Base-by-base conservation (phyloP, 2,329 filamentous ascomycete genomes). In the Malbranchea zuffiana region DNA sequence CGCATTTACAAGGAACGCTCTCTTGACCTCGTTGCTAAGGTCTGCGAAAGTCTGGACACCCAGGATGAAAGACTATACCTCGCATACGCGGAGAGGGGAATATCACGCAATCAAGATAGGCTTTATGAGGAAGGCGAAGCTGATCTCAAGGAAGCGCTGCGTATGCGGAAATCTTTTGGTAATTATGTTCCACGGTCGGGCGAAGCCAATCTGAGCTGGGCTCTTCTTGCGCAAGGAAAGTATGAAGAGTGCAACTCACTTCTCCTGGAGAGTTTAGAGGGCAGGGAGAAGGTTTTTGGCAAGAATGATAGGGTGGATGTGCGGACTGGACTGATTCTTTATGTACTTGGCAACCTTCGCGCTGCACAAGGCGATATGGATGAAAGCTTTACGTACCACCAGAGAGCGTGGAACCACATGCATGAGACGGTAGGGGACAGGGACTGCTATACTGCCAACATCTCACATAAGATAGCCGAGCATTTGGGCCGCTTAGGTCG, bases 371-470 rank as follows among this genome's bases (percentile, higher is more conserved):
- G 39, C 16, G 24, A 23, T 8, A 23, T 34, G 15, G 37, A 40
- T 13, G 47, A 50, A 27, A 50, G 47, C 38, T 49, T 44, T 16
- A 27, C 38, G 24, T 50, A 45, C 36, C 45, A 51, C 20, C 36
- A 47, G 11, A 40, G 44, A 39, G 43, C 48, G 10, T 45, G 40
- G 37, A 37, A 38, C 6, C 47, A 51, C 13, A 49, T 48, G 41
- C 42, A 35, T 17, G 40, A 24, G 5, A 52, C 47, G 8, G 39
- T 52, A n/a, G 50, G 48, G 2, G 43, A 51, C 7, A 44, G 49
- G 33, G 46, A 52, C 30, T 48, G 50, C 30, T 47, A 47, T 16
- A 54, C 49, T 31, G 47, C 44, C 28, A 48, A 41, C 36, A 32
- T 36, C 3, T 37, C 37, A 19, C 43, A 48, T 39, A 51, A 52